Evolutionary conservation across 148 eudicot genomes (phyloP).

Genomic region (Amaranthus palmeri): DNA sequence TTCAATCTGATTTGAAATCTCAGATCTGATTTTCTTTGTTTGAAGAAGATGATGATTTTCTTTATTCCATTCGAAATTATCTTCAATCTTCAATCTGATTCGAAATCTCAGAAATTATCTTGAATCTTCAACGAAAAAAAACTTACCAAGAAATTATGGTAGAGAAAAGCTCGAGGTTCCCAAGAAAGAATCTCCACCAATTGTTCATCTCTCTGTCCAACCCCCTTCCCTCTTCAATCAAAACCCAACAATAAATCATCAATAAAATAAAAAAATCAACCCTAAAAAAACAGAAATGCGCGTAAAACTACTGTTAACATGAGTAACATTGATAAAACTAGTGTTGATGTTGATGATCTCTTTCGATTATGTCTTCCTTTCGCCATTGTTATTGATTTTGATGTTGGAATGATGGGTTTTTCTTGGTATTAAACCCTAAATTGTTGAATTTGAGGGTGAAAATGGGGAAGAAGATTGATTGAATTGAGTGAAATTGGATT

Average conservation of each 20-base stretch:
- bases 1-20: no score
- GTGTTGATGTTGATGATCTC: slow-evolving; percentile 50
- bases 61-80: no score
- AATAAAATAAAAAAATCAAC: background rate
- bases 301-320: slow-evolving; percentile 54
- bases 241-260: slow-evolving; percentile 7
- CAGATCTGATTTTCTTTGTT: no score
- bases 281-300: background rate
- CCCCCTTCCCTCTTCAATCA: slow-evolving; percentile 37
- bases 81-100: no score
- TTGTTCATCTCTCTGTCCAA: slow-evolving; percentile 53
- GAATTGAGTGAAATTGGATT: background rate
- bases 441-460: background rate
- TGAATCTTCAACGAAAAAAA: background rate
- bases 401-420: background rate
- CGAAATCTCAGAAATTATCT: no score
- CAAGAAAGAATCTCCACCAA: slow-evolving; percentile 88
- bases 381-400: slow-evolving; percentile 33
- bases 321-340: slow-evolving; percentile 62
- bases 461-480: background rate
- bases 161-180: slow-evolving; percentile 85
- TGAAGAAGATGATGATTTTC: no score
- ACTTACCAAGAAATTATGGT: slow-evolving; percentile 81
- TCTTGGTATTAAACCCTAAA: slow-evolving; percentile 11
- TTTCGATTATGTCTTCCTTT: slow-evolving; percentile 45